phyloP scores from a whole-genome alignment of 805 yeast genomes.

The Candida taoyuanica region DNA sequence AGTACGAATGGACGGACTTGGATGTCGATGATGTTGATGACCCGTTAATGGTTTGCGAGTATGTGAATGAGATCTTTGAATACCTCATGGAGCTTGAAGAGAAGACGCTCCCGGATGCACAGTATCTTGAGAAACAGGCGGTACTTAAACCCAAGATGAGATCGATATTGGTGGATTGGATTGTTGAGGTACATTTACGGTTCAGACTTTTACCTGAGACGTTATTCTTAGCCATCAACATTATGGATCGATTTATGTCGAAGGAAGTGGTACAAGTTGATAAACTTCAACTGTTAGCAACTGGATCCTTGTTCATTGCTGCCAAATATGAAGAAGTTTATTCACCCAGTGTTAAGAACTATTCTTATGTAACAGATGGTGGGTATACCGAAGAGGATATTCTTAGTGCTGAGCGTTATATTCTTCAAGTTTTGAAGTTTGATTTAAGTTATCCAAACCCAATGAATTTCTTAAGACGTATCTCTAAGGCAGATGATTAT shows the following conservation, averaged over 20 bases:
- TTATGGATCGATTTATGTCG: slow-evolving; percentile 85
- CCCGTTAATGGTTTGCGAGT: slow-evolving; percentile 88
- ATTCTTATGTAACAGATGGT: slow-evolving; percentile 85
- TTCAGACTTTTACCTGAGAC: slow-evolving; percentile 85
- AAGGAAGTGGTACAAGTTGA: slow-evolving; percentile 69
- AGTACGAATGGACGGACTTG: slow-evolving; percentile 40
- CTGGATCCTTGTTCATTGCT: slow-evolving; percentile 81
- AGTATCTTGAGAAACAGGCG: slow-evolving; percentile 59
- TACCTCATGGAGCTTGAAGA: slow-evolving; percentile 66
- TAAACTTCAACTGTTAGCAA: slow-evolving; percentile 78
- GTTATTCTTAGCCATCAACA: slow-evolving; percentile 71
- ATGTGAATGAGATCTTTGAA: slow-evolving; percentile 77
- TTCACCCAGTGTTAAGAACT: slow-evolving; percentile 79
- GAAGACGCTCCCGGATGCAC: slow-evolving; percentile 65
- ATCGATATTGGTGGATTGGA: slow-evolving; percentile 88
- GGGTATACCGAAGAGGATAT: slow-evolving; percentile 78
- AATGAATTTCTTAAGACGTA: slow-evolving; percentile 81
- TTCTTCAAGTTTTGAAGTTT: slow-evolving; percentile 66
- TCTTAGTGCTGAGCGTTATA: slow-evolving; percentile 75
- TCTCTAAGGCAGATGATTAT: slow-evolving; percentile 87
- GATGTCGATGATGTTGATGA: slow-evolving; percentile 69
- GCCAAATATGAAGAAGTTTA: slow-evolving; percentile 93
- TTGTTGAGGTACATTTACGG: slow-evolving; percentile 81
- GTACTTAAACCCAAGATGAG: slow-evolving; percentile 78
- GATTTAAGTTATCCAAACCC: slow-evolving; percentile 85